Evolutionary conservation across 2,329 filamentous ascomycete genomes (phyloP), one percentile per base, ranked within the genome.

Genomic region (Sporothrix curviconia): DNA sequence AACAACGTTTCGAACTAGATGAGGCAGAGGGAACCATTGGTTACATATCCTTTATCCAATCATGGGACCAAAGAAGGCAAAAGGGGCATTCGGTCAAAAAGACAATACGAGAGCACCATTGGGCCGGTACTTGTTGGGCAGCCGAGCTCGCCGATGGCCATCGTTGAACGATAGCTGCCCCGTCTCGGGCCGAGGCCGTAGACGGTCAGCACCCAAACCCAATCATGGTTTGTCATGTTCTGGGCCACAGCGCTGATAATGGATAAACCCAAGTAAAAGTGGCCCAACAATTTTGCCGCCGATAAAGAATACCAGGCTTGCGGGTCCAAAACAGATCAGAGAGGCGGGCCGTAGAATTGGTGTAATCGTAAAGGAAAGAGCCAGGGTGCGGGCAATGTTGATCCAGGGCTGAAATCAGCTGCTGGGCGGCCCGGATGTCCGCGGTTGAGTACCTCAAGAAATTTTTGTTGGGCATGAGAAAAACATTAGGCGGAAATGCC

Each of bases 111-210:
- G 4, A 70, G 49, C 1, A 68, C 67, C 53, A 69, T n/a, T 63
- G 9, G 68, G 67, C 4, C 72, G 69, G 57, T 74, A 72, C 65
- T 74, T 75, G 65, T 74, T 74, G 17, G 73, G 73, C 15, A 75
- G n/a, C n/a, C 69, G 24, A 76, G 63, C 63, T 76, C 73, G 22
- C 70, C 69, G 12, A 75, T 65, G 7, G 69, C 69, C 11, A 72
- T n/a, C 68, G 39, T 71, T 70, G 60, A 71, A 73, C 32, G 66
- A 70, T 53, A 72, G 63, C 63, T 73, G 71, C 7, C 68, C 67
- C 0, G 70, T 70, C 61, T 69, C 70, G n/a, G n/a, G 8, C 68
- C 71, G n/a, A 72, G 52, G 4, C 71, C 71, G 43, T 70, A 70
- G 5, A 73, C 60, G 3, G 67, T n/a, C 70, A 36, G 66, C 68